A percentile compares a stretch with the other conserved stretches of the same genome.
Conservation (phyloP, 768 basidiomycete genomes). For the Lentinula lateritia region DNA sequence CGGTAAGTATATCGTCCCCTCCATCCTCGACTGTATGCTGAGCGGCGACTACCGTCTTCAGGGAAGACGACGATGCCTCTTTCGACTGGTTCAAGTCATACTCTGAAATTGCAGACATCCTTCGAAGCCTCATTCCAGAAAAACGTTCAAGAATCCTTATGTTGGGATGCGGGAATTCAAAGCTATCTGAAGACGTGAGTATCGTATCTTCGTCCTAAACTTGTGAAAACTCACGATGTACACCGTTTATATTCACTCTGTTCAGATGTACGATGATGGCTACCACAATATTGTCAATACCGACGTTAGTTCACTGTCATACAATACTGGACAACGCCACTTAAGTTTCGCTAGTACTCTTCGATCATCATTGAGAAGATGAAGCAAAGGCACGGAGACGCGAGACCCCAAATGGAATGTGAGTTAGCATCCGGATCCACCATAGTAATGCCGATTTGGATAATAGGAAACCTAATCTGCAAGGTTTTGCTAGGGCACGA, state of each 20-base stretch:
- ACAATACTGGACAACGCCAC: neutral
- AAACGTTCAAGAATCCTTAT: conserved; percentile 62
- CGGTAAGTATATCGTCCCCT: conserved; percentile 35
- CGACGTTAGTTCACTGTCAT: conserved; percentile 43
- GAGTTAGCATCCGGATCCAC: conserved; percentile 11
- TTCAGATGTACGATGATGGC: conserved; percentile 85
- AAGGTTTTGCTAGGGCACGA: conserved; percentile 54
- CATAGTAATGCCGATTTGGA: neutral
- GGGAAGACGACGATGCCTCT: conserved; percentile 50
- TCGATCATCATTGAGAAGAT: conserved; percentile 70
- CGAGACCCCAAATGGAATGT: conserved; percentile 72
- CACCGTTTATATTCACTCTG: neutral
- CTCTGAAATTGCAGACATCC: conserved; percentile 55
- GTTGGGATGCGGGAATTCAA: conserved; percentile 84
- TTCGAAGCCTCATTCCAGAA: conserved; percentile 59
- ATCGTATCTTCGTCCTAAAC: neutral
- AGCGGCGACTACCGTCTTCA: conserved; percentile 19
- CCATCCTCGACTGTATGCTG: neutral
- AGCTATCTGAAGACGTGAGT: conserved; percentile 65
- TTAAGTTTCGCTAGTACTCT: conserved; percentile 54
- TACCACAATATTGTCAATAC: conserved; percentile 76
- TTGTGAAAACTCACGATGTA: no score
- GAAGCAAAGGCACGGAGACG: conserved; percentile 42
- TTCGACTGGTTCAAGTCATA: conserved; percentile 92
- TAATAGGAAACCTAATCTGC: neutral